These are phyloP conservation scores for Globisporangium radiosum DNA, from an alignment of 352 stramenopile species.

Conservation along the genomic window DNA sequence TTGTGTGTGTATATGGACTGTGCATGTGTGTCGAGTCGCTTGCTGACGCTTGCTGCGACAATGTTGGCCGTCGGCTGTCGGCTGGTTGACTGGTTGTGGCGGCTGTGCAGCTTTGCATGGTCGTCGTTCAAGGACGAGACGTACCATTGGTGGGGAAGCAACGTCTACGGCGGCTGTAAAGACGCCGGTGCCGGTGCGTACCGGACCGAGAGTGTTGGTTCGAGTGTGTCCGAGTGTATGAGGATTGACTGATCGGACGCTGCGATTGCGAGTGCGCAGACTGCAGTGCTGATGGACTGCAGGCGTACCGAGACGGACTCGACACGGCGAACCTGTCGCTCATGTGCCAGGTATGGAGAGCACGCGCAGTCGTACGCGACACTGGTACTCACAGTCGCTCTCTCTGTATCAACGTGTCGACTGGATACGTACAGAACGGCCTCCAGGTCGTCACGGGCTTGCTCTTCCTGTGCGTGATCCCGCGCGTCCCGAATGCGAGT, in stretches of 20 bases:
- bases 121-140: slow-evolving; percentile 66
- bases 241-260: neutral
- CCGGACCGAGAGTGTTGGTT: neutral
- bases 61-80: neutral
- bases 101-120: slow-evolving; percentile 47
- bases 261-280: slow-evolving; percentile 10
- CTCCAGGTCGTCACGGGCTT: slow-evolving; percentile 49
- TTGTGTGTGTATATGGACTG: neutral
- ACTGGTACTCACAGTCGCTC: neutral
- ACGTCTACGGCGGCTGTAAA: slow-evolving; percentile 70
- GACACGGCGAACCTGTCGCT: slow-evolving; percentile 52
- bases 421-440: slow-evolving; percentile 31
- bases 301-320: slow-evolving; percentile 46
- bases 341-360: slow-evolving; percentile 31
- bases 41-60: neutral
- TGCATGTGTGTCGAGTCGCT: neutral
- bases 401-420: neutral
- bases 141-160: slow-evolving; percentile 66
- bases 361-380: no score
- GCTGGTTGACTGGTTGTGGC: neutral
- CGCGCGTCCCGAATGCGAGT: slow-evolving; percentile 34
- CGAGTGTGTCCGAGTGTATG: neutral
- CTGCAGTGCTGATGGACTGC: slow-evolving; percentile 26
- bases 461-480: slow-evolving; percentile 46
- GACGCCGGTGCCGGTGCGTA: slow-evolving; percentile 16